phyloP scores from a whole-genome alignment of 805 yeast species.

The Yamadazyma nakazawae region DNA sequence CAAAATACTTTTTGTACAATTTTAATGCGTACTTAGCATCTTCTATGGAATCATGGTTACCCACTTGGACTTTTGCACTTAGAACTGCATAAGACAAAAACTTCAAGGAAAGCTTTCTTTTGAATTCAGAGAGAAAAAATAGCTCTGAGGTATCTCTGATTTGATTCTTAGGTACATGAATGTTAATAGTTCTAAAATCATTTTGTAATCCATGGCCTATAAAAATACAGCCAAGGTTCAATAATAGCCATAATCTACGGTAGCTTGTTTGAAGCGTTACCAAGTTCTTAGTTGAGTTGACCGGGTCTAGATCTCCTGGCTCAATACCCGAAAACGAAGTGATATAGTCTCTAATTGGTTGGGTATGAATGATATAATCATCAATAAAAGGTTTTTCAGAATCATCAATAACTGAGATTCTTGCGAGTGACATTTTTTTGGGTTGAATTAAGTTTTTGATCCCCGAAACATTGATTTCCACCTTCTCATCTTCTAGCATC shows the following conservation, averaged over 20 bases:
- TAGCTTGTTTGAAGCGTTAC: slow-evolving; percentile 83
- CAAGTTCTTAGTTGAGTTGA: slow-evolving; percentile 58
- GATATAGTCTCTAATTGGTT: slow-evolving; percentile 75
- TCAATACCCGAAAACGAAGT: slow-evolving; percentile 94
- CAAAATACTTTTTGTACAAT: slow-evolving; percentile 68
- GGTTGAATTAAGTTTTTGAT: slow-evolving; percentile 68
- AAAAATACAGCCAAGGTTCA: slow-evolving; percentile 86
- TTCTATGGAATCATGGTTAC: slow-evolving; percentile 95
- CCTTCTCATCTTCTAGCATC: slow-evolving; percentile 68
- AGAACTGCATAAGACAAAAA: slow-evolving; percentile 81
- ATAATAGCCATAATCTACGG: slow-evolving; percentile 82
- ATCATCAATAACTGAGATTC: slow-evolving; percentile 83
- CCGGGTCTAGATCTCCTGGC: slow-evolving; percentile 82
- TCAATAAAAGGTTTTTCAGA: slow-evolving; percentile 79
- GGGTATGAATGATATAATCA: slow-evolving; percentile 79
- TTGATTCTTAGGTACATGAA: slow-evolving; percentile 80
- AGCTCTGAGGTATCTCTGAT: slow-evolving; percentile 86
- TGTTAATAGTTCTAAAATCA: slow-evolving; percentile 90
- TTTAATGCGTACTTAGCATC: slow-evolving; percentile 87
- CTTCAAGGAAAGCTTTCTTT: slow-evolving; percentile 77
- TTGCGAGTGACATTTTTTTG: slow-evolving; percentile 70
- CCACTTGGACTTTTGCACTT: slow-evolving; percentile 75
- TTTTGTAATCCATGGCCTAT: slow-evolving; percentile 92
- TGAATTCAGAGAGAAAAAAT: slow-evolving; percentile 69
- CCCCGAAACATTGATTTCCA: slow-evolving; percentile 76